Evolutionary conservation across 345 rosid genomes (phyloP), one percentile per base, ranked within the genome.

Genomic region (Salix suchowensis): DNA sequence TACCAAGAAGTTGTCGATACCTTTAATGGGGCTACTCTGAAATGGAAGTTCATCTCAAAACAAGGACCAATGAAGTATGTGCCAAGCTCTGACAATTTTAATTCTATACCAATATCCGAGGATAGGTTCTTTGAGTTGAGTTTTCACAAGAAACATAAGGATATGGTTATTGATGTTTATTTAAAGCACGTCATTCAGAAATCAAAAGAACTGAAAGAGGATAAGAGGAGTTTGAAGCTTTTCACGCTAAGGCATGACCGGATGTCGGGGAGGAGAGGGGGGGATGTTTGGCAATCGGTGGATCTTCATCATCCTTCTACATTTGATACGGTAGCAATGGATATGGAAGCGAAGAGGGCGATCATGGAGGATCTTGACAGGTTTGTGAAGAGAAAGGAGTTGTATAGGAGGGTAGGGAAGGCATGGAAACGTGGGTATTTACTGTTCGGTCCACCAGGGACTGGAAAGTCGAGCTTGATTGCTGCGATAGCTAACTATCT

Each of bases 61-160:
- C n/a, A 76, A 3, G 6, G 36, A 1, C 72, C 65, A 5, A 5
- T 44, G 15, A 74, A 54, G 64, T 16, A 42, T 28, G 2, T 75
- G 8, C 42, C 19, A 1, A 36, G 40, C 19, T 18, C 32, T 8
- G 77, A 78, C 65, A 23, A 8, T 18, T 70, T 8, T 52, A 50
- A 36, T 34, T 5, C 70, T 1, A 2, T 28, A 2, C 36, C 32
- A 1, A 37, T n/a, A 71, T 34, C 76, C 13, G 82, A 78, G 13
- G 12, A 5, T 36, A 76, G 65, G 13, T 70, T 1, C 61, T 80
- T 80, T 68, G 82, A 82, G 75, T 62, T 85, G 32, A 75, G 79
- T 32, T 85, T 85, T 76, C 75, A 80, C 71, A 85, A 73, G 81
- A 85, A 85, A 50, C 76, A 82, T 66, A 82, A 76, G 39, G 74